Conservation (phyloP, 257 asterid genomes). For the Dorcoceras hygrometricum region DNA sequence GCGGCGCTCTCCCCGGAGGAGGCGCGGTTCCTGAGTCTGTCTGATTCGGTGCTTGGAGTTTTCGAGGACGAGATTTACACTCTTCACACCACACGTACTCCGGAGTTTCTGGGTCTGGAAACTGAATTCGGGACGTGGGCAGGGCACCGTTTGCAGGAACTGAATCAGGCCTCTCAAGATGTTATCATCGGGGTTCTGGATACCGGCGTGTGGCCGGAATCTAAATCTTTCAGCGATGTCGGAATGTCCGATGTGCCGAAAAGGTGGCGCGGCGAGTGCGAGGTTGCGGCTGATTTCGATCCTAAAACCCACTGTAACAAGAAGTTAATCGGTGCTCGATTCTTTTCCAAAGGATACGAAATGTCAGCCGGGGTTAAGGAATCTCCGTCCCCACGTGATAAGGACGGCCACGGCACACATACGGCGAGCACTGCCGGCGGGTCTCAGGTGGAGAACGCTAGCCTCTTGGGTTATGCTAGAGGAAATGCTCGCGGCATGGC, state of each 20-base stretch:
- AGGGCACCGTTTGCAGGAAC: conserved; percentile 38
- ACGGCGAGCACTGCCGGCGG: conserved; percentile 71
- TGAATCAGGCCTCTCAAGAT: conserved; percentile 42
- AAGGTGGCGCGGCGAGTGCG: conserved; percentile 48
- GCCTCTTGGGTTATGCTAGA: conserved; percentile 53
- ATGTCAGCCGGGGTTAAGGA: conserved; percentile 28
- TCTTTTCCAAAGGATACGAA: conserved; percentile 38
- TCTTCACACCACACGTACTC: conserved; percentile 59
- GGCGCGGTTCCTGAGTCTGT: conserved; percentile 38
- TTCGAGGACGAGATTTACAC: conserved; percentile 45
- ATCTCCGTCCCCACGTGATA: conserved; percentile 53
- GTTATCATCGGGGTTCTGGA: conserved; percentile 44
- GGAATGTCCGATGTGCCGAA: conserved; percentile 36
- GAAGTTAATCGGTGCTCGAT: conserved; percentile 46
- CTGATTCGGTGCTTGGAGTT: conserved; percentile 42
- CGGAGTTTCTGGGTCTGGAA: conserved; percentile 49
- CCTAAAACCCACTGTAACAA: conserved; percentile 44
- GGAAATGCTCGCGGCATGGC: conserved; percentile 81
- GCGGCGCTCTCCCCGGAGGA: conserved; percentile 42
- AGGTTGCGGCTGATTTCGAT: conserved; percentile 35
- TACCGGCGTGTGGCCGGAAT: conserved; percentile 54
- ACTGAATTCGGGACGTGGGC: conserved; percentile 32
- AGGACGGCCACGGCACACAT: conserved; percentile 72
- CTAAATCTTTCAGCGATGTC: conserved; percentile 32
- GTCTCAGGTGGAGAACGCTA: conserved; percentile 41